Evolutionary conservation across 1,284 basidiomycete genomes (phyloP).

Genomic region (Marasmius sp.): DNA sequence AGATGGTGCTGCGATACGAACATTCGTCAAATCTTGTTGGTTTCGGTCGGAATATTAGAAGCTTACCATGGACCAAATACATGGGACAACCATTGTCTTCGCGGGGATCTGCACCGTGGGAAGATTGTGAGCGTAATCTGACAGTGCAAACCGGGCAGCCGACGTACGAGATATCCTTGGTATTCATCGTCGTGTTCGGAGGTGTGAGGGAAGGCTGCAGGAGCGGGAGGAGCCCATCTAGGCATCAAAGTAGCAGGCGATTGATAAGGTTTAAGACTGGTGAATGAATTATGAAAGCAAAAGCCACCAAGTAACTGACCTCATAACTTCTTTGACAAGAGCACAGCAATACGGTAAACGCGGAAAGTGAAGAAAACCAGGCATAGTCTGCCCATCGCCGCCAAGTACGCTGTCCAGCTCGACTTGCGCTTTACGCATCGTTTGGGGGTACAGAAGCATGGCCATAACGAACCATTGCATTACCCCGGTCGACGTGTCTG

Average conservation of each 20-base stretch:
- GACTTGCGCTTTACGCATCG: background rate
- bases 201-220: slow-evolving; percentile 18
- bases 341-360: background rate
- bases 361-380: background rate
- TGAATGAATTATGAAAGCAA: no score
- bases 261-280: no score
- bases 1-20: background rate
- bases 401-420: background rate
- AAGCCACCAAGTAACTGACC: background rate
- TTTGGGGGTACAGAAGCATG: background rate
- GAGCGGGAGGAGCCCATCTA: slow-evolving; percentile 15
- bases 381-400: background rate
- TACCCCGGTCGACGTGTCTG: background rate
- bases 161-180: background rate
- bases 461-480: background rate
- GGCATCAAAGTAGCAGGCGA: no score
- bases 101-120: background rate
- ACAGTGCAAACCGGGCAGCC: background rate
- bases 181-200: slow-evolving; percentile 16
- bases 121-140: background rate
- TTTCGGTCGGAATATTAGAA: background rate
- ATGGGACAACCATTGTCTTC: background rate
- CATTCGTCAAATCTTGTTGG: no score
- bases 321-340: background rate
- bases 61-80: background rate